Evolutionary conservation across 805 yeast genomes (phyloP), one percentile per base, ranked within the genome.

Genomic region (Scheffersomyces spartinae): DNA sequence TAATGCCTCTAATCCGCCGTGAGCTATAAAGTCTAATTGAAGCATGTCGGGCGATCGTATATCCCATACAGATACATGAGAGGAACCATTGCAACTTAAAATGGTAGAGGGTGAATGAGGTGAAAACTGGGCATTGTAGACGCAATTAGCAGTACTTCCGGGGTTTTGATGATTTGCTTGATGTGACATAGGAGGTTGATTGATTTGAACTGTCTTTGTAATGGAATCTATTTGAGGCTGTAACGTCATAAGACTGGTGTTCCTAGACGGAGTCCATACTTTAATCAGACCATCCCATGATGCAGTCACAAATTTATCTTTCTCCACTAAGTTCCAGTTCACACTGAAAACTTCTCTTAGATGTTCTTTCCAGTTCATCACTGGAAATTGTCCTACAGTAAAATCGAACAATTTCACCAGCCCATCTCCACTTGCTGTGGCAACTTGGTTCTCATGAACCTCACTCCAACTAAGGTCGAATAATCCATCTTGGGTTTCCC

Each of bases 261-360:
- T 53, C 29, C 85, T 57, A 20, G 50, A 49, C 0, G 91, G 85
- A 1, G 74, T 49, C 94, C 94, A 82, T 7, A 83, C 43, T 48
- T 82, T 83, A 19, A 86, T 68, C 0, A 79, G 58, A 0, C 96
- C 95, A 48, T 88, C 97, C 97, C 97, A 88, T 6, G 94, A 78
- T 15, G 86, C 68, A 11, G 88, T 67, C 20, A 78, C 73, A 49
- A 88, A 82, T 10, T 59, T 60, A 4, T 65, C 43, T 51, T 84
- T 80, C 34, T 74, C 78, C 3, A 73, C 68, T 31, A 76, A 45
- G 43, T 75, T 78, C 91, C 91, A 80, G 39, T 71, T 69, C 18
- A 80, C 70, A 10, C 77, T 64, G 33, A 79, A 76, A 7, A 76
- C 86, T 45, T 82, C 94, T 24, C 74, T 59, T 15, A 66, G 52